Base-by-base conservation (phyloP, 2,329 filamentous ascomycete genomes). In the Fusarium humuli region DNA sequence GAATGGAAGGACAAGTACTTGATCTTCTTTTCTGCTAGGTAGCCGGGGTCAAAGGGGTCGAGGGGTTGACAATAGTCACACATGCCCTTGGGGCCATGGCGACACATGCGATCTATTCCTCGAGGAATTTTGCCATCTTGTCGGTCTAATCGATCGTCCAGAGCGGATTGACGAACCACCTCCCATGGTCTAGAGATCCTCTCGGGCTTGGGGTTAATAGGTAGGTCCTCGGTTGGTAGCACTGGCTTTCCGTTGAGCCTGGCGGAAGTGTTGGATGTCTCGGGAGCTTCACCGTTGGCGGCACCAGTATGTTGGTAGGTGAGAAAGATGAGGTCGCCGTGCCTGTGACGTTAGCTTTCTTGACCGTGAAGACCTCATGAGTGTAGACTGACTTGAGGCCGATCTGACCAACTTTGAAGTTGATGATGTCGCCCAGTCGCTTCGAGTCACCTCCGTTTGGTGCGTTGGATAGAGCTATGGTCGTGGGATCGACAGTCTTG, bases 21-120 rank as follows among this genome's bases (percentile, higher is more conserved):
- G 86, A 99, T 98, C 86, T 98, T 98, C 85, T 95, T 97, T 75
- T 99, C 95, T 30, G 89, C 88, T 20, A 99, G 87, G 75, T 98
- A 98, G 59, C 90, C 90, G n/a, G 91, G 81, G 76, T 97, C 91
- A 81, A 97, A 99, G 1, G 96, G 96, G 77, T 99, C 96, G 53
- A 98, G 83, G 0, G 97, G 97, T 89, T 97, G 97, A 83, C 96
- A 99, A 82, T 98, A 97, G 82, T 99, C 96, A 81, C 96, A 99
- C 96, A 99, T 99, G 79, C 96, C 96, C 82, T 97, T 98, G 54
- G 92, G 91, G 2, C 95, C 95, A 79, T 99, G 96, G 67, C 93
- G 91, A 83, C 96, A 99, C 94, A 99, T 96, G 78, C 92, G 93
- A 78, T 97, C 93, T 62, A 87, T 87, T 67, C 87, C 87, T 67